Evolutionary conservation across 2,329 filamentous ascomycete species (phyloP), one percentile per base, ranked within the genome.

Genomic region (Aspergillus flavus): DNA sequence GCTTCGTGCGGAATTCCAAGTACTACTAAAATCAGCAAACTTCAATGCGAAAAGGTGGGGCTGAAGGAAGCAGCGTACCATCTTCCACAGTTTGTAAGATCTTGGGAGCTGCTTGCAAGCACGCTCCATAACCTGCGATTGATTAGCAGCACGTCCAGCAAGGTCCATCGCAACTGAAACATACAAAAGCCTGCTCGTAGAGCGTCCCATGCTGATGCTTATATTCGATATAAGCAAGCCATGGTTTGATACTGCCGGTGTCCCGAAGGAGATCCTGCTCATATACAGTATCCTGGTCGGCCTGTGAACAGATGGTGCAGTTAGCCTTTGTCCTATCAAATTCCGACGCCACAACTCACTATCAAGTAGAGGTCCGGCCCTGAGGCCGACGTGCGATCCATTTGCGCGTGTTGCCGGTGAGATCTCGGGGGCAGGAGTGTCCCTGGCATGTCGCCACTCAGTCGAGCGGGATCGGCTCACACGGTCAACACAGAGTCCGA

Each of bases 81-180:
- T 89, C 81, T 97, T 98, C 95, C 95, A 99, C 56, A 99, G 84
- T 82, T 99, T 99, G 83, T 97, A 99, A 32, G 94, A 98, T 70
- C 95, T 88, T 57, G 95, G 95, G 53, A 99, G 86, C 72, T 96
- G 91, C 67, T 87, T 84, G 78, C 94, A 97, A 62, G 95, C 94
- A 74, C 95, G 88, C 80, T 98, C 95, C 82, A 98, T 91, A 43
- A 93, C 86, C 81, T 82, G 64, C 19, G 43, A 26, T 36, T 21
- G 41, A 46, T 57, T 10, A 58, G 71, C 61, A 71, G 62, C 19
- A 57, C 30, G 12, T 34, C 34, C 16, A 10, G 34, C 10, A 36
- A 10, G 6, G 11, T 21, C 28, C 16, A 56, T 12, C 14, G 58
- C 26, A 48, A 12, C 34, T 12, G 43, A 43, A 34, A 72, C 79